A percentile compares a stretch with the other conserved stretches of the same genome.
Conservation (phyloP, 371 early-diverging fungal species). For the Zancudomyces culisetae region DNA sequence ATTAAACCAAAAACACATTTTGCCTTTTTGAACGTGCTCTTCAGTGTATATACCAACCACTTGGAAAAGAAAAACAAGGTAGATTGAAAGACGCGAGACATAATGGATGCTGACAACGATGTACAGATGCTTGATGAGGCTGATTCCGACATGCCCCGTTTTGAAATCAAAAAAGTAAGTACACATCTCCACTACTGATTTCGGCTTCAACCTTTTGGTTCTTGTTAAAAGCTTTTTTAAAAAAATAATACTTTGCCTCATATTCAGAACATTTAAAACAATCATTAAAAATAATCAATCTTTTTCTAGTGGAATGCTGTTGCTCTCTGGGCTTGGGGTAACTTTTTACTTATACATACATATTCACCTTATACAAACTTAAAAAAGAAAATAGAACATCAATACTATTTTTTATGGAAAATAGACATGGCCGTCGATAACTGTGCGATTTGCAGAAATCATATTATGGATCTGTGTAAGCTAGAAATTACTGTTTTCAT, state of each 20-base stretch:
- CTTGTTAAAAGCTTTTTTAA: no score
- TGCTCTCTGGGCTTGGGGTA: slow-evolving; percentile 86
- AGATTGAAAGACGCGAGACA: no score
- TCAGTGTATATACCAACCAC: no score
- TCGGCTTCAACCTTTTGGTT: no score
- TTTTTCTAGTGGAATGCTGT: slow-evolving; percentile 67
- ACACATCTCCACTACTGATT: no score
- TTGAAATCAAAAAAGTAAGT: slow-evolving; percentile 23
- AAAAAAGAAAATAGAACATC: background rate
- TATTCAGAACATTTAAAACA: no score
- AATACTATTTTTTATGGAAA: background rate
- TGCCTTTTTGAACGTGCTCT: no score
- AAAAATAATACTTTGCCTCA: no score
- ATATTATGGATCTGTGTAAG: slow-evolving; percentile 93
- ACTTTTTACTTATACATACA: background rate
- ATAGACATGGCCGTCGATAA: slow-evolving; percentile 86
- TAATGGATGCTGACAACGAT: background rate
- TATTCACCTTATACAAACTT: background rate
- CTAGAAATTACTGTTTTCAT: no score
- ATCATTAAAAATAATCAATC: background rate
- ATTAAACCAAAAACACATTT: no score
- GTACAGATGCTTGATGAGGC: background rate
- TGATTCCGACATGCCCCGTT: background rate
- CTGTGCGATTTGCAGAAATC: slow-evolving; percentile 98
- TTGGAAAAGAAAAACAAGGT: no score